A percentile compares a stretch with the other conserved stretches of the same genome.
These are phyloP conservation scores for Neurospora sublineolata DNA, from an alignment of 495 filamentous ascomycete genomes.

Conservation along the genomic window DNA sequence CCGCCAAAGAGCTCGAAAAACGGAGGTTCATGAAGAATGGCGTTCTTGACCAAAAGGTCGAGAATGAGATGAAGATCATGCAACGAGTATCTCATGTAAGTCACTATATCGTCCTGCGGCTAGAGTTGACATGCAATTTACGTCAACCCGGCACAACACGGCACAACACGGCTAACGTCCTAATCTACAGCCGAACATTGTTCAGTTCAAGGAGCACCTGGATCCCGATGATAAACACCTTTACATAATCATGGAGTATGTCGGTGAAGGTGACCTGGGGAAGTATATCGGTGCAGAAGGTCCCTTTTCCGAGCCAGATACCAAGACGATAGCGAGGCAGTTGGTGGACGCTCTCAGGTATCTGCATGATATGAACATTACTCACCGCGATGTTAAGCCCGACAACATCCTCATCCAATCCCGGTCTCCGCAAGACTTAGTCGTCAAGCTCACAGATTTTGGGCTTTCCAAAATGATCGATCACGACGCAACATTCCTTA, in stretches of 20 bases:
- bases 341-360: slow-evolving; percentile 76
- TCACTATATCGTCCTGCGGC: slow-evolving; percentile 2
- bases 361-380: slow-evolving; percentile 74
- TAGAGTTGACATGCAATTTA: background rate
- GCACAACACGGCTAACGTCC: slow-evolving; percentile 7
- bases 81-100: slow-evolving; percentile 69
- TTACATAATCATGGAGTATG: slow-evolving; percentile 88
- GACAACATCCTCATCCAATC: slow-evolving; percentile 86
- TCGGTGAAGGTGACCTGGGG: slow-evolving; percentile 76
- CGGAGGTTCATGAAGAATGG: slow-evolving; percentile 80
- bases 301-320: slow-evolving; percentile 54
- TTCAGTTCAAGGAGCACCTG: slow-evolving; percentile 75
- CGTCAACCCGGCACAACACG: background rate
- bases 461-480: slow-evolving; percentile 79
- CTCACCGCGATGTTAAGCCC: slow-evolving; percentile 93
- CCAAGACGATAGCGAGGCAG: slow-evolving; percentile 60
- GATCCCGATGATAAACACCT: slow-evolving; percentile 69
- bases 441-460: slow-evolving; percentile 90
- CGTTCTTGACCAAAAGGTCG: slow-evolving; percentile 69
- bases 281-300: slow-evolving; percentile 50
- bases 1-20: slow-evolving; percentile 88
- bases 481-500: slow-evolving; percentile 70
- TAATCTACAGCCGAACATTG: slow-evolving; percentile 64
- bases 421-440: slow-evolving; percentile 41
- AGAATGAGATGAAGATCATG: slow-evolving; percentile 95